Conservation (phyloP, 2,329 filamentous ascomycete genomes). For the Aureobasidium subglaciale region DNA sequence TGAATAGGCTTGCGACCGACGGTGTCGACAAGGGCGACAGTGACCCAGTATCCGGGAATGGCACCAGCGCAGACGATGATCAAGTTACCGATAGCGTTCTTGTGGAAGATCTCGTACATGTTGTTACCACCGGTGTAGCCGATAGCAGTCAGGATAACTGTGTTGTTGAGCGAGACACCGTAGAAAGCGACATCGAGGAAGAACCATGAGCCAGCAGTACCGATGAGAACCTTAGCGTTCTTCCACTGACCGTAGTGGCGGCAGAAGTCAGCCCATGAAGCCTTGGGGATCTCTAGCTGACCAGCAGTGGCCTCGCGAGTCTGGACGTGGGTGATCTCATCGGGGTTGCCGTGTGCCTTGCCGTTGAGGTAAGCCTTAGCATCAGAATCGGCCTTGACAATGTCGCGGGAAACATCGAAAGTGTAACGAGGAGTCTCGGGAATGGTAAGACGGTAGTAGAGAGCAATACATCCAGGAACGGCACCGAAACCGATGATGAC, state of each 20-base stretch:
- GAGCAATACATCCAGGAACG: conserved; percentile 69
- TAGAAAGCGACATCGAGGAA: conserved; percentile 59
- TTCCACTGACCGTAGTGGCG: conserved; percentile 63
- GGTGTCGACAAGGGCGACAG: conserved; percentile 65
- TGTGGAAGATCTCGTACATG: conserved; percentile 64
- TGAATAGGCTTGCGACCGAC: conserved; percentile 74
- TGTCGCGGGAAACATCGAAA: conserved; percentile 70
- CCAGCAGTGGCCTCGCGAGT: conserved; percentile 48
- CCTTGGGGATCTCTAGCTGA: conserved; percentile 59
- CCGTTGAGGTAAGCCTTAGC: conserved; percentile 67
- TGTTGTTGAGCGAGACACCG: conserved; percentile 65
- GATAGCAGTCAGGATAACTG: conserved; percentile 62
- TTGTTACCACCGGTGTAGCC: conserved; percentile 61
- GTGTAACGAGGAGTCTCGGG: conserved; percentile 85
- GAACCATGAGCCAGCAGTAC: conserved; percentile 83
- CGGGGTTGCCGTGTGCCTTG: conserved; percentile 54
- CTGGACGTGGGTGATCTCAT: conserved; percentile 59
- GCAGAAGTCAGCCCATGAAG: conserved; percentile 65
- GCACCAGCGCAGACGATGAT: conserved; percentile 72
- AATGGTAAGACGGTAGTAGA: conserved; percentile 82
- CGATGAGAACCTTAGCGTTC: conserved; percentile 64
- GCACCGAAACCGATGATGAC: conserved; percentile 74
- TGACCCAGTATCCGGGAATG: conserved; percentile 77
- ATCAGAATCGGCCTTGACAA: conserved; percentile 66
- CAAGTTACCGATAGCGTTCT: conserved; percentile 70